Conservation (phyloP, 768 basidiomycete genomes). For the Agrocybe chaxingu region DNA sequence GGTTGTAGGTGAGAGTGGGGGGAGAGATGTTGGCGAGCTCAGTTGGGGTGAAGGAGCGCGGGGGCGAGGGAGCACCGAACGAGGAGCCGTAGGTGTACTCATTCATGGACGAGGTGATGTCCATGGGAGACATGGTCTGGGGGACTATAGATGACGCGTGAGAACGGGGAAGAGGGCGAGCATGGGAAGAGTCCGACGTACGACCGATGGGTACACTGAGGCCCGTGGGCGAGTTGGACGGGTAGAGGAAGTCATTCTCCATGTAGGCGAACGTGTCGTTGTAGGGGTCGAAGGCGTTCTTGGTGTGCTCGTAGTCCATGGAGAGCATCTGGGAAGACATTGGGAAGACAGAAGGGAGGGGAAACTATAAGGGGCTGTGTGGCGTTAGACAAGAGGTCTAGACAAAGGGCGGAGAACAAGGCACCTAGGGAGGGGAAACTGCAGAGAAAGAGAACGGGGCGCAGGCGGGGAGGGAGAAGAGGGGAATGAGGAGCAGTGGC, state of each 20-base stretch:
- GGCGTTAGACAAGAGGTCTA: conserved; percentile 13
- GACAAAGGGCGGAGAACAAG: conserved; percentile 12
- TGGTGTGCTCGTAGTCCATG: conserved; percentile 46
- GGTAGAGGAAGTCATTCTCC: conserved; percentile 66
- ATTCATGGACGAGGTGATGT: conserved; percentile 55
- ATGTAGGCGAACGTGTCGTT: conserved; percentile 51
- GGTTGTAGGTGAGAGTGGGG: conserved; percentile 63
- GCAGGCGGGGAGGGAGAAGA: conserved; percentile 26
- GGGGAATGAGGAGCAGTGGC: conserved; percentile 25
- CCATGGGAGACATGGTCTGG: conserved; percentile 56
- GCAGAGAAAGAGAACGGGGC: conserved; percentile 35
- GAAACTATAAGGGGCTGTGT: conserved; percentile 22
- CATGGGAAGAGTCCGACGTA: conserved; percentile 33
- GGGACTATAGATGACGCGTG: conserved; percentile 39
- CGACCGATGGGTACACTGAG: conserved; percentile 66
- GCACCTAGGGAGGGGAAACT: conserved; percentile 24
- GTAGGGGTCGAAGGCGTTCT: conserved; percentile 35
- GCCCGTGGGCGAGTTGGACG: conserved; percentile 46
- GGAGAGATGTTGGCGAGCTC: conserved; percentile 63
- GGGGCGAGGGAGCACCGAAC: conserved; percentile 51
- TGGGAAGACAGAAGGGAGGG: conserved; percentile 26
- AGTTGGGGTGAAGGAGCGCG: conserved; percentile 69
- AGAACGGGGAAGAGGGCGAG: conserved; percentile 8
- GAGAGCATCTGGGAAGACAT: conserved; percentile 28
- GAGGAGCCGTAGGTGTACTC: conserved; percentile 56